These are phyloP conservation scores for Nitzschia palea DNA, from an alignment of 108 stramenopile genomes.

Conservation along the genomic window DNA sequence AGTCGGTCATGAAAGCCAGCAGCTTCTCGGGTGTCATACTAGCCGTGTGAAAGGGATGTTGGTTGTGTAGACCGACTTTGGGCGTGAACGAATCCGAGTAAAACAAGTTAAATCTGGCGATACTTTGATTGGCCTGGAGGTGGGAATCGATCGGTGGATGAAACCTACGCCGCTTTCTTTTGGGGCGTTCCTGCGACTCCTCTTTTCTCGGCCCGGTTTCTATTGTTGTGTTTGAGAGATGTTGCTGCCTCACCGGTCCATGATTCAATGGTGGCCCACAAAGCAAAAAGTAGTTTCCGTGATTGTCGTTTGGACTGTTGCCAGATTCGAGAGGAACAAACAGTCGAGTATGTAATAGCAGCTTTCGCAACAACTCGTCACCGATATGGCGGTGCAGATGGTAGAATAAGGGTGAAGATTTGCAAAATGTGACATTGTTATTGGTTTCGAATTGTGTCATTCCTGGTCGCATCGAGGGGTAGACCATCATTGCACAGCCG, in stretches of 20 bases:
- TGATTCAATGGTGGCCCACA: conserved; percentile 61
- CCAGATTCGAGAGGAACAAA: conserved; percentile 36
- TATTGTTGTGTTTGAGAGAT: neutral
- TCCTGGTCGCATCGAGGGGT: conserved; percentile 16
- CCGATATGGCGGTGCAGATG: conserved; percentile 37
- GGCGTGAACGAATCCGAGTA: conserved; percentile 50
- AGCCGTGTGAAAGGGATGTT: conserved; percentile 34
- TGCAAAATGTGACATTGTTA: conserved; percentile 45
- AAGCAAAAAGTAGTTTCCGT: conserved; percentile 57
- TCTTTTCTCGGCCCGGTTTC: conserved; percentile 11
- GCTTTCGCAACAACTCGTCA: conserved; percentile 48
- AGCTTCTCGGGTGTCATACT: conserved; percentile 28
- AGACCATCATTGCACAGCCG: neutral
- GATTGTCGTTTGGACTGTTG: neutral
- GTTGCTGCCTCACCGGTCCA: neutral
- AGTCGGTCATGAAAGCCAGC: conserved; percentile 12
- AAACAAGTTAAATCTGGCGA: conserved; percentile 43
- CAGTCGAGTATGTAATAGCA: conserved; percentile 42
- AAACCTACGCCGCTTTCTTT: neutral
- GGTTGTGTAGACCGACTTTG: conserved; percentile 38
- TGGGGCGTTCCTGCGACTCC: neutral
- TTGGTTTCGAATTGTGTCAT: conserved; percentile 18
- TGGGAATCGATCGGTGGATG: neutral
- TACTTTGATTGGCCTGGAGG: conserved; percentile 19
- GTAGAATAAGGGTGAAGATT: conserved; percentile 22